These are phyloP conservation scores for Pyrrhoderma noxium DNA, from an alignment of 1,284 basidiomycete species.

Conservation along the genomic window DNA sequence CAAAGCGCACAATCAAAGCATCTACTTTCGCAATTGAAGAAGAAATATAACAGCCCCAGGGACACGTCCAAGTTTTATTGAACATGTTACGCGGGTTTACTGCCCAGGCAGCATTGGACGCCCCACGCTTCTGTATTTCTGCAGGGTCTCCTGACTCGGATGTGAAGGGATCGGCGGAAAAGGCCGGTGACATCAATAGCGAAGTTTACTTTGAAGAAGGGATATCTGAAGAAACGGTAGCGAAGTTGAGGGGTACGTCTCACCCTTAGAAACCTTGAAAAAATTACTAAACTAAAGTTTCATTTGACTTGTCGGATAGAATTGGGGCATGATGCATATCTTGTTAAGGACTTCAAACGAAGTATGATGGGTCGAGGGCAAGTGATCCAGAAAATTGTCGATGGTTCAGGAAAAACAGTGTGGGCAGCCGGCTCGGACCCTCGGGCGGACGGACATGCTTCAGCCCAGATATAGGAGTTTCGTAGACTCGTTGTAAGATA, in stretches of 20 bases:
- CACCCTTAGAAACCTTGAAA: background rate
- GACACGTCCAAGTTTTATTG: conserved; percentile 90
- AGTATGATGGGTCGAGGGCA: conserved; percentile 89
- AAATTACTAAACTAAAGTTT: background rate
- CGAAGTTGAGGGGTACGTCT: conserved; percentile 51
- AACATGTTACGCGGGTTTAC: conserved; percentile 84
- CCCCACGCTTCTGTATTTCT: conserved; percentile 93
- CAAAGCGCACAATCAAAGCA: background rate
- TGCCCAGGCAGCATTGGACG: conserved; percentile 81
- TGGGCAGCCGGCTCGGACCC: conserved; percentile 89
- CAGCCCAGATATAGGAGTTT: conserved; percentile 65
- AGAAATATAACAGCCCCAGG: conserved; percentile 58
- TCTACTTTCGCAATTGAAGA: conserved; percentile 1
- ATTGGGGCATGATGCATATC: conserved; percentile 82
- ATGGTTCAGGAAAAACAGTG: conserved; percentile 55
- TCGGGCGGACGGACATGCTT: conserved; percentile 83
- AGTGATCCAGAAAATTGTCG: conserved; percentile 73
- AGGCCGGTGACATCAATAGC: conserved; percentile 66
- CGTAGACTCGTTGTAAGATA: background rate
- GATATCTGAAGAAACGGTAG: conserved; percentile 54
- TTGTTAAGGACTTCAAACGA: conserved; percentile 55
- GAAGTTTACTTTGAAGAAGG: conserved; percentile 87
- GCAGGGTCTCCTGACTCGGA: conserved; percentile 68
- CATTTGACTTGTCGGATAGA: conserved; percentile 24
- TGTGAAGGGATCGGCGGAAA: conserved; percentile 34